Base-by-base conservation (phyloP, 1,139 yeast genomes). In the Casaregolazyma lundiana region DNA sequence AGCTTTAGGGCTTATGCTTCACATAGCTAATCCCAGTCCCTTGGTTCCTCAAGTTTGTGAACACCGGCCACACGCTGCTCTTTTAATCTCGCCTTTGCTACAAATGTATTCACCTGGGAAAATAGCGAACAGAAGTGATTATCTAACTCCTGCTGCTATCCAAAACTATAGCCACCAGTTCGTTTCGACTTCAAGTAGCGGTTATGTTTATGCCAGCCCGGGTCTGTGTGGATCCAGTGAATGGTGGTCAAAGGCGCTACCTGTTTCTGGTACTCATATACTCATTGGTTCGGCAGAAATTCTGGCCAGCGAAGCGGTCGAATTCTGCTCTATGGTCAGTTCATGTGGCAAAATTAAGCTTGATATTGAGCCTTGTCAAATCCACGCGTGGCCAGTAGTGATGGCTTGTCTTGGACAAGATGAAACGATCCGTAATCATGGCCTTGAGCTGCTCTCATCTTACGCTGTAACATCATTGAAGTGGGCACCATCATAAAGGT, bases 201-300 rank as follows among this genome's bases (percentile, higher is more conserved):
- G 43, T 21, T 63, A 64, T 35, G 58, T 58, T n/a, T 57, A 65
- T 37, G 61, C 63, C 34, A 65, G 62, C 41, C 75, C 76, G 0
- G 68, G 68, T 1, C 47, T 57, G 15, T 65, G 73, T 49, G 55
- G 57, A 22, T 66, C 67, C 26, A 40, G 50, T 6, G 61, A 61
- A 4, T 59, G 68, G 57, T 73, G 77, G 77, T 49, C 59, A n/a
- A 53, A 55, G 4, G 69, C 74, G 4, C 57, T 70, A 29, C 77
- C 77, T 0, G 52, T 52, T 11, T 52, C 54, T 4, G 59, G 60
- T 9, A 22, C 37, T 15, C 16, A 18, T 19, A n/a, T 40, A 1
- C 18, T 26, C n/a, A 16, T 18, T 26, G 45, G 45, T 2, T 53
- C 66, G 4, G 63, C 64, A 21, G 78, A 74, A 51, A 56, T 62